Evolutionary conservation across 768 basidiomycete genomes (phyloP), one percentile per base, ranked within the genome.

Genomic region (Boletus rubroflammeus): DNA sequence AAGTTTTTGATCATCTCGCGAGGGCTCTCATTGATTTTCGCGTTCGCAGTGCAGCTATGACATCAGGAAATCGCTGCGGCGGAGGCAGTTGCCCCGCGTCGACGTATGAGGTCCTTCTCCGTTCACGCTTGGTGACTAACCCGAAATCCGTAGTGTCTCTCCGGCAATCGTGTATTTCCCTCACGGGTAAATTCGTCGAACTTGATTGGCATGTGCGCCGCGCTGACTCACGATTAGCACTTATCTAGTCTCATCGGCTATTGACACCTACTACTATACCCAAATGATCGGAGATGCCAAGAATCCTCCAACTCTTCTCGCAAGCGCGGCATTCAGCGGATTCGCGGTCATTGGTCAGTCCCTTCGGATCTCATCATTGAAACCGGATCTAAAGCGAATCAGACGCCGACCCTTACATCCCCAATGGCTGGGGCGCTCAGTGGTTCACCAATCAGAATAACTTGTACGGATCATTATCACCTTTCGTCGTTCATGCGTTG

Each of bases 101-200:
- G 3, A 85, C 83, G 78, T 74, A 50, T 32, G 60, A 10, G 17
- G 15, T 23, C 8, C 1, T 47, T 44, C 23, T 40, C 14, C 8
- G 4, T 50, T 10, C 15, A 26, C 0, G 15, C 1, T 26, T 43
- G n/a, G 7, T 13, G 8, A 31, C 50, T 54, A 15, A 65, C 2
- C 8, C 13, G 7, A 6, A 7, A 5, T 23, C 1, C 21, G 5
- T 26, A 66, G 58, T 29, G 14, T 67, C 17, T 76, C 85, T 6
- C 88, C 90, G 6, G 90, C 86, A 6, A 65, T 89, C 14, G 78
- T 91, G 29, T 91, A 80, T 70, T 90, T 91, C 71, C 90, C 90
- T 3, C 64, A 69, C 51, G 90, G 88, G 86, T 84, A 64, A 58
- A 21, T 29, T 9, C 2, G 2, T 45, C 25, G 0, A 25, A 19